Percentiles rank a stretch among this genome's conserved stretches.
Evolutionary conservation across 805 yeast species (phyloP).

Genomic region (Blastobotrys chiropterorum): DNA sequence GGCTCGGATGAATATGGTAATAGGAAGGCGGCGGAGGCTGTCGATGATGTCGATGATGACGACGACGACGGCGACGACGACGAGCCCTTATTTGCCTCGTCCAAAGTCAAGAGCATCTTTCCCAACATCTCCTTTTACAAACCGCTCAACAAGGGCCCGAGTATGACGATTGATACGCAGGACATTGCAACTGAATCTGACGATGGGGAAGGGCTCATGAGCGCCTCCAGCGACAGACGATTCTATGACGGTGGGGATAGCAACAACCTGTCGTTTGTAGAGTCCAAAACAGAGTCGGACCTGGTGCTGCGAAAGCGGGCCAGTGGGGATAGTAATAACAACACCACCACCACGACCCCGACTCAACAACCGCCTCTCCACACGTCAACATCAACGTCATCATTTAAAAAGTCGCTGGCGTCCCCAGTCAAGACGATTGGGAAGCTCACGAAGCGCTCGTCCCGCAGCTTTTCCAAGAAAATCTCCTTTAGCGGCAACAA

Average conservation of each 20-base stretch:
- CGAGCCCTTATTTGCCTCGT: slow-evolving; percentile 4
- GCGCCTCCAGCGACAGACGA: background rate
- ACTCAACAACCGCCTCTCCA: too few relatives aligned
- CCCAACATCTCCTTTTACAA: slow-evolving; percentile 12
- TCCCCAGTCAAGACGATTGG: slow-evolving; percentile 8
- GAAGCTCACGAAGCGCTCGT: slow-evolving; percentile 12
- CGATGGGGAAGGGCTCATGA: background rate
- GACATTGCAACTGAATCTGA: background rate
- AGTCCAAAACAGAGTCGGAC: slow-evolving; percentile 8
- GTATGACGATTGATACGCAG: background rate
- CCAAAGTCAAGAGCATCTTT: slow-evolving; percentile 12
- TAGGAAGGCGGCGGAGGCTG: background rate
- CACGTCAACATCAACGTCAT: background rate
- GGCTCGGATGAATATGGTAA: background rate
- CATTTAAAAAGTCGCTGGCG: slow-evolving; percentile 3
- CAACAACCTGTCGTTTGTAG: slow-evolving; percentile 8
- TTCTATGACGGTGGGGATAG: slow-evolving; percentile 3
- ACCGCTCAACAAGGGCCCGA: slow-evolving; percentile 7
- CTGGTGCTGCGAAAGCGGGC: slow-evolving; percentile 4
- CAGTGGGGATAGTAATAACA: background rate
- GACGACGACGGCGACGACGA: slow-evolving; percentile 6
- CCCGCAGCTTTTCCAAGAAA: slow-evolving; percentile 19
- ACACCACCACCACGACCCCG: too few relatives aligned
- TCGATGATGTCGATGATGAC: background rate
- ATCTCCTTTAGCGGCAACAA: slow-evolving; percentile 11